Base-by-base conservation (phyloP, 495 filamentous ascomycete species). In the Beverwykella pulmonaria region DNA sequence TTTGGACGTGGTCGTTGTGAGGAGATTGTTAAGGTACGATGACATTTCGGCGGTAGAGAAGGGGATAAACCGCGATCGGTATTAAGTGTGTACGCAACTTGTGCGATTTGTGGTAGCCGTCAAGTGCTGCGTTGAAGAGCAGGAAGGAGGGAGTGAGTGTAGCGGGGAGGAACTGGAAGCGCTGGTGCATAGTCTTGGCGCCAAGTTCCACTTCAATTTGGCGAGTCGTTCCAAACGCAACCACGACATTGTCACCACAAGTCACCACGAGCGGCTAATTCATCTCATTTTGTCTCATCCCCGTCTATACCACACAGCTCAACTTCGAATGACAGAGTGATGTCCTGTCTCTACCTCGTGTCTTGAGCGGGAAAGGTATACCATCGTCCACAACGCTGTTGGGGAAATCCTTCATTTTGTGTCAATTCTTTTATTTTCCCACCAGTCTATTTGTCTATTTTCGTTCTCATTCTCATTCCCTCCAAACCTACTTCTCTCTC, bases 21-120 rank as follows among this genome's bases (percentile, higher is more conserved):
- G 85, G 72, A 92, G 81, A 75, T 86, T 84, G 59, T 84, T 86
- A 76, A 96, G 87, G 82, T 92, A 95, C 61, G 88, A 90, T 69
- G 88, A 82, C 87, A 92, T 93, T 63, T 59, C 83, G 79, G 53
- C 30, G 14, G 52, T 19, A 26, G 8, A 25, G 10, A 25, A n/a
- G 15, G 39, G 15, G 8, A 10, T 9, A 3, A 15, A 14, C 39
- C 8, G 39, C 39, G 39, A 14, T n/a, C 17, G 17, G 39, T n/a
- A 44, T 2, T n/a, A 44, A 14, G 39, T n/a, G 39, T n/a, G 17
- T n/a, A 44, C 39, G 39, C 39, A 44, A 14, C 39, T 44, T 15
- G 15, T n/a, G 17, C 39, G 17, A n/a, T 44, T 12, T 44, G 39
- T 44, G 2, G 39, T 44, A 14, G 9, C 39, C 39, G 39, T 44